Evolutionary conservation across 192 early-diverging fungal genomes (phyloP).

Genomic region (Allomyces macrogynus): DNA sequence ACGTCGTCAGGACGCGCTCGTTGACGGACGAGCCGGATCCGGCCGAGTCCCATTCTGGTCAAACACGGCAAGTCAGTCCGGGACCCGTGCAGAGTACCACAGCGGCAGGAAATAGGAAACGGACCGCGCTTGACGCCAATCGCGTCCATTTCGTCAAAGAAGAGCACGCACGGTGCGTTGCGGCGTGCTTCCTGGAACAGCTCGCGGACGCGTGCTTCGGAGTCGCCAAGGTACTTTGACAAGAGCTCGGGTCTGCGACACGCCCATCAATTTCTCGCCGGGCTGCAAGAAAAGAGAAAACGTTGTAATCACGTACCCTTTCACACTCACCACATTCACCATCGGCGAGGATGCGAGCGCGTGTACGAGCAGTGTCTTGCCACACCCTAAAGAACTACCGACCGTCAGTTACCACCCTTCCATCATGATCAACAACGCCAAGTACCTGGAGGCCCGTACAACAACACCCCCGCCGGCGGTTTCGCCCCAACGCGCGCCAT

Average conservation of each 20-base stretch:
- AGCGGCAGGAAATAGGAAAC: not conserved
- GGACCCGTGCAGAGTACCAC: not conserved
- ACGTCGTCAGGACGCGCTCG: slow-evolving; percentile 72
- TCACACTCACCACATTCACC: slow-evolving; percentile 69
- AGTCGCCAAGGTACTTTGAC: slow-evolving; percentile 89
- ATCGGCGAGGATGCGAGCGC: slow-evolving; percentile 50
- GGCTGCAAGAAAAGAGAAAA: not conserved
- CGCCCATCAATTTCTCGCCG: not conserved
- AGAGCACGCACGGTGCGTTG: slow-evolving; percentile 76
- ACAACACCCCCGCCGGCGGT: slow-evolving; percentile 61
- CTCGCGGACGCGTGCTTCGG: slow-evolving; percentile 55
- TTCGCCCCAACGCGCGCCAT: slow-evolving; percentile 41
- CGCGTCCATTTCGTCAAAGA: slow-evolving; percentile 87
- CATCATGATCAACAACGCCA: not conserved
- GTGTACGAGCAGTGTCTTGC: slow-evolving; percentile 68
- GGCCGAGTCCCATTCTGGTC: slow-evolving; percentile 20
- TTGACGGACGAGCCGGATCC: slow-evolving; percentile 53
- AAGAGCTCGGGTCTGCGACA: slow-evolving; percentile 54
- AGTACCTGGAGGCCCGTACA: slow-evolving; percentile 74
- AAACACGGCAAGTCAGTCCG: not conserved
- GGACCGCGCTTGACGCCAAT: slow-evolving; percentile 63
- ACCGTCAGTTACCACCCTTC: slow-evolving; percentile 1
- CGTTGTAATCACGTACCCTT: slow-evolving; percentile 29
- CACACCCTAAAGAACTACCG: slow-evolving; percentile 40
- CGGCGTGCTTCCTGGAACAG: slow-evolving; percentile 65